phyloP scores from a whole-genome alignment of 2,329 filamentous ascomycete species.

The Colletotrichum tropicale region DNA sequence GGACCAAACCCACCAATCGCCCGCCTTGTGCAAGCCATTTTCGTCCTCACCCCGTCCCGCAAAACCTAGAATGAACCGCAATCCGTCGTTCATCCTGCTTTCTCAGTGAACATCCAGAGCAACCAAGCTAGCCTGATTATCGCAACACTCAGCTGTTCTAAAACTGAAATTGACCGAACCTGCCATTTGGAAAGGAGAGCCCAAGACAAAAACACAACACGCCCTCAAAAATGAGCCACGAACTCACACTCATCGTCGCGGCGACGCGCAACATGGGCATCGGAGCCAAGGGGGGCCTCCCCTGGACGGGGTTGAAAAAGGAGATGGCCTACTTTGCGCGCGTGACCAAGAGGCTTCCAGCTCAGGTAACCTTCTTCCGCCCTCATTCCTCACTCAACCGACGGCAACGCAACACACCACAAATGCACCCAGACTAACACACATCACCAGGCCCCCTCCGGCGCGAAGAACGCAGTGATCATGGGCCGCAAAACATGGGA shows the following conservation, averaged over 20 bases:
- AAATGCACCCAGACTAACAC: background rate
- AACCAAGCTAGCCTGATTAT: background rate
- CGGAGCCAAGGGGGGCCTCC: conserved; percentile 76
- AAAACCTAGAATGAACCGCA: conserved; percentile 7
- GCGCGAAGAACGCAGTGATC: conserved; percentile 74
- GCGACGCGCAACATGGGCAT: conserved; percentile 92
- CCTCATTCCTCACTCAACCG: background rate
- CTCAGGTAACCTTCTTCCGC: conserved; percentile 34
- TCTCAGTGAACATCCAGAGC: background rate
- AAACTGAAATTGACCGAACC: background rate
- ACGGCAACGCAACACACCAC: background rate
- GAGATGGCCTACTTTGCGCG: conserved; percentile 97
- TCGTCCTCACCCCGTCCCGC: conserved; percentile 2
- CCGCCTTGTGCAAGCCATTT: background rate
- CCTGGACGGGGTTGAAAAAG: conserved; percentile 86
- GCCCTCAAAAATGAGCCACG: conserved; percentile 30
- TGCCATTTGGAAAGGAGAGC: background rate
- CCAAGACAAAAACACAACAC: background rate
- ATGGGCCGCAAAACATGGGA: conserved; percentile 99
- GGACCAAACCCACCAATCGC: conserved; percentile 8
- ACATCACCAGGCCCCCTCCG: conserved; percentile 30
- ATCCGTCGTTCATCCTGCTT: background rate
- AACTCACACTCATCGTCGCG: conserved; percentile 92
- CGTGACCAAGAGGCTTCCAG: conserved; percentile 74
- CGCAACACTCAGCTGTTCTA: background rate